Evolutionary conservation across 2,329 filamentous ascomycete genomes (phyloP), one percentile per base, ranked within the genome.

Genomic region (Fusarium brevicatenulatum): DNA sequence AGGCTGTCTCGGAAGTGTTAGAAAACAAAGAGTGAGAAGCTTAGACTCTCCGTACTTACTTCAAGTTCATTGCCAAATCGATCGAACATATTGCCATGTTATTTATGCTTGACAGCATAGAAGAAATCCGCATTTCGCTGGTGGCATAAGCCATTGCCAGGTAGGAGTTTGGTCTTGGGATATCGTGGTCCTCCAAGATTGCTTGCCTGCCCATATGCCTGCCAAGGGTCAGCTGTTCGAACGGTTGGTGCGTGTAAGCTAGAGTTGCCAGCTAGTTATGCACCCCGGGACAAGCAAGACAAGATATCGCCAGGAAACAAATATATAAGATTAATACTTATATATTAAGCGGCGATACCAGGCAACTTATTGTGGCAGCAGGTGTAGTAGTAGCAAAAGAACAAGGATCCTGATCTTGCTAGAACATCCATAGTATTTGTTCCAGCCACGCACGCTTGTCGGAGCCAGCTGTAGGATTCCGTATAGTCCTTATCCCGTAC

Each of bases 151-250:
- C 39, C 37, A 36, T 28, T 15, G 23, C 5, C 40, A n/a, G 23
- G n/a, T 18, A n/a, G 12, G 34, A 42, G 4, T 47, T 37, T 36
- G 25, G 30, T 47, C 40, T 52, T 32, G 13, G 28, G 44, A 42
- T 34, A 43, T 36, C 18, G 23, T 54, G 47, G 21, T 40, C 30
- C 28, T 63, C 42, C 23, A 39, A 65, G 36, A 58, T 60, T 53
- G 55, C 30, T 56, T 66, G 47, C 25, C 47, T 32, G 32, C 32
- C 32, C 28, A 28, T 28, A 28, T 49, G n/a, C 34, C 63, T 66
- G 59, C 37, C 47, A 37, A 75, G 49, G 54, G 57, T 36, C 46
- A 49, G 25, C 34, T 60, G 53, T 61, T 70, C 23, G 34, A 28
- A 54, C 34, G 19, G 47, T 47, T 61, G 49, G 50, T 58, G 50